Evolutionary conservation across 2,329 filamentous ascomycete species (phyloP).

Genomic region (Chrysoporthe puriensis): DNA sequence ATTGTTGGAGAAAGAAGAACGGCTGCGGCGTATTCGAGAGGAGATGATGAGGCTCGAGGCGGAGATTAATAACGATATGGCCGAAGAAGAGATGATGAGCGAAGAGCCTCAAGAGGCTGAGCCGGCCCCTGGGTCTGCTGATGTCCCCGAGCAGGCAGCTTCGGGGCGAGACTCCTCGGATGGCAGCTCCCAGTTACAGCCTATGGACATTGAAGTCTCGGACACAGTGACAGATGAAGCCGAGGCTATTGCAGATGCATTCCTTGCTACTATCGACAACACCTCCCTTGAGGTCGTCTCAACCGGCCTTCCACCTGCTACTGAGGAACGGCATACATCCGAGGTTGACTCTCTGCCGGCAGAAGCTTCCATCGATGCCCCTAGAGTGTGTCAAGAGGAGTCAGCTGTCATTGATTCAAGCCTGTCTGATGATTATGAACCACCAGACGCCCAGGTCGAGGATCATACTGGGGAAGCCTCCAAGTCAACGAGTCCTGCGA

Average conservation of each 20-base stretch:
- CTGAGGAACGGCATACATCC: background rate
- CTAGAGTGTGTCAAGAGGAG: background rate
- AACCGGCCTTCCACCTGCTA: background rate
- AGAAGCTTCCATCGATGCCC: background rate
- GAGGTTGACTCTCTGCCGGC: conserved; percentile 10
- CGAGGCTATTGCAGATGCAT: background rate
- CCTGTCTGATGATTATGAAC: conserved; percentile 59
- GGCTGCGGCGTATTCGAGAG: conserved; percentile 48
- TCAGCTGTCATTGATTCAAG: conserved; percentile 30
- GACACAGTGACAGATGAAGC: conserved; percentile 6
- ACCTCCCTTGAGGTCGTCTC: background rate
- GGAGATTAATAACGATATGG: conserved; percentile 45
- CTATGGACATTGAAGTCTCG: conserved; percentile 33
- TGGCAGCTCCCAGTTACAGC: conserved; percentile 11
- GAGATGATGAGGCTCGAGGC: conserved; percentile 55
- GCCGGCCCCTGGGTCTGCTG: background rate
- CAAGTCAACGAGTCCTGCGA: conserved; percentile 30
- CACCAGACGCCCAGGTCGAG: conserved; percentile 46
- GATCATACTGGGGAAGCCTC: conserved; percentile 31
- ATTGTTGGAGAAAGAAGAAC: conserved; percentile 51
- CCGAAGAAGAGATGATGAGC: conserved; percentile 34
- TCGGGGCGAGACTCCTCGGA: background rate
- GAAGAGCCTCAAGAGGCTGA: conserved; percentile 35
- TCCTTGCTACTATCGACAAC: background rate
- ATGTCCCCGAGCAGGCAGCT: background rate